phyloP scores from a whole-genome alignment of 2,329 filamentous ascomycete species.

The Gnomoniopsis sp. region DNA sequence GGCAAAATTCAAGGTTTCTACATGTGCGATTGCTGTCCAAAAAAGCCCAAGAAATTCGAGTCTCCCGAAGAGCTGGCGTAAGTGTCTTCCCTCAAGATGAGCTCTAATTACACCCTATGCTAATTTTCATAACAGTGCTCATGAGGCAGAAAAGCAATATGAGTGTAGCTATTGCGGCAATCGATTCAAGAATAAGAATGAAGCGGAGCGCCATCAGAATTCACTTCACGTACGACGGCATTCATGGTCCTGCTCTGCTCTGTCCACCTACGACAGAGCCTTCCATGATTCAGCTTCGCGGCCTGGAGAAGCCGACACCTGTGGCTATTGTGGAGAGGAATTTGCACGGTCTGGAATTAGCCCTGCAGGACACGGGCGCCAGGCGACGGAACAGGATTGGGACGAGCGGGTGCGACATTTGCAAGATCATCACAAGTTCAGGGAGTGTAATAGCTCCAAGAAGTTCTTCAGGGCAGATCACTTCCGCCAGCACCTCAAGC shows the following conservation, averaged over 20 bases:
- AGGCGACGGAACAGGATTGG: slow-evolving; percentile 80
- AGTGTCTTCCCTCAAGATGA: slow-evolving; percentile 30
- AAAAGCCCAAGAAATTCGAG: slow-evolving; percentile 95
- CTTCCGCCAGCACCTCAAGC: slow-evolving; percentile 96
- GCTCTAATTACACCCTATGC: background rate
- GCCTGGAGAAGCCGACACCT: slow-evolving; percentile 70
- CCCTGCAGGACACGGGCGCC: slow-evolving; percentile 35
- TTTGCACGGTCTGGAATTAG: slow-evolving; percentile 56
- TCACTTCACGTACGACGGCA: slow-evolving; percentile 88
- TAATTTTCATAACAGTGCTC: slow-evolving; percentile 53
- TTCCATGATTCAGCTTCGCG: slow-evolving; percentile 77
- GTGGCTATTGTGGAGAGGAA: slow-evolving; percentile 93
- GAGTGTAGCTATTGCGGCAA: slow-evolving; percentile 90
- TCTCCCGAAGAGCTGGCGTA: slow-evolving; percentile 80
- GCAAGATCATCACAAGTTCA: slow-evolving; percentile 90
- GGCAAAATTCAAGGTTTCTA: slow-evolving; percentile 52
- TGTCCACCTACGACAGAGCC: slow-evolving; percentile 72
- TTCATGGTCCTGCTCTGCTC: slow-evolving; percentile 94
- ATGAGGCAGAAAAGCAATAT: slow-evolving; percentile 95
- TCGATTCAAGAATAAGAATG: slow-evolving; percentile 98
- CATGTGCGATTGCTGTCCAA: slow-evolving; percentile 92
- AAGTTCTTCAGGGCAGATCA: slow-evolving; percentile 98
- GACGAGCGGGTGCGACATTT: slow-evolving; percentile 82
- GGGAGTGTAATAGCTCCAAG: slow-evolving; percentile 96
- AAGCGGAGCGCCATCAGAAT: slow-evolving; percentile 94